Base-by-base conservation (phyloP, 2,329 filamentous ascomycete genomes). In the Aureobasidium lini region DNA sequence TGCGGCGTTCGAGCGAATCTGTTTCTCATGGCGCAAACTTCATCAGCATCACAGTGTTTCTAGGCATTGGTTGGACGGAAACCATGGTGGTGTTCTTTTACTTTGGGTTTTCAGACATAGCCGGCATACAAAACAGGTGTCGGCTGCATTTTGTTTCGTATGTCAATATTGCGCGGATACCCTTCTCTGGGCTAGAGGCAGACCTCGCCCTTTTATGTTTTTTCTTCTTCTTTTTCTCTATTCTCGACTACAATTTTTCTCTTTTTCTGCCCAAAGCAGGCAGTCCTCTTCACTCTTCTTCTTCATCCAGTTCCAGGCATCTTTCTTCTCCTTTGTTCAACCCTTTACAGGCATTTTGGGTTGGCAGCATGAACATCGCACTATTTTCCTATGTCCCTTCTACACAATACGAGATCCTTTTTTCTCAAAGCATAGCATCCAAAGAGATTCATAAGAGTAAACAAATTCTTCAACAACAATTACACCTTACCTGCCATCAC, bases 11-110 rank as follows among this genome's bases (percentile, higher is more conserved):
- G n/a, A 61, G 62, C 61, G 56, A 50, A 36, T 59, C 39, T 47
- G 23, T 59, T 58, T 65, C 60, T 63, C 61, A 57, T 62, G 63
- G 65, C 46, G 43, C 59, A 64, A 40, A 28, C 57, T 39, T 42
- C 56, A 60, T 48, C 59, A 60, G 32, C 48, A 52, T 49, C 48
- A 62, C 48, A 44, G 60, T 46, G 43, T 48, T 58, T 48, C 42
- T 57, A 39, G 44, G 16, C 54, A 58, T 48, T 48, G 54, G 11
- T 49, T 36, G 44, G 46, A n/a, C 44, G 40, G 40, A 37, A 9
- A 46, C 32, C 53, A 57, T 40, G 40, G 40, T 13, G 43, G 34
- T 28, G 28, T 49, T 49, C 34, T 16, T 57, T 57, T 47, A 13
- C 32, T 57, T n/a, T 36, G 13, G 31, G 23, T 18, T 18, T 23